Percentiles rank a stretch among this genome's conserved stretches.
These are phyloP conservation scores for Solanum bulbocastanum DNA, from an alignment of 257 asterid genomes.

Conservation along the genomic window DNA sequence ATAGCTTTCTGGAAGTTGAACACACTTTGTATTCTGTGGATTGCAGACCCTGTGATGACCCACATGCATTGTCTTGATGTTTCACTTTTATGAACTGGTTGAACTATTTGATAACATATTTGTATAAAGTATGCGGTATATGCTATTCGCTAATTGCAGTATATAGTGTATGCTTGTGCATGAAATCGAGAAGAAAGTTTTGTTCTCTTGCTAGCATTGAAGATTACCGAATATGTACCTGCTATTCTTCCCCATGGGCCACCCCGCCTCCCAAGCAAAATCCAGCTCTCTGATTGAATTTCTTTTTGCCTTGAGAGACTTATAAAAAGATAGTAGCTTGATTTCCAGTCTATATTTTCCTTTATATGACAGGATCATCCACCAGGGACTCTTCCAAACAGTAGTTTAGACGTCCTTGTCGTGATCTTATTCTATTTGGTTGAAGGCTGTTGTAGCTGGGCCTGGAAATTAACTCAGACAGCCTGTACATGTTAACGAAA, in stretches of 20 bases:
- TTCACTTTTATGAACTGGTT: not conserved
- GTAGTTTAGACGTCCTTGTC: not conserved
- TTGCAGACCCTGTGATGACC: not conserved
- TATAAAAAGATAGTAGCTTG: not conserved
- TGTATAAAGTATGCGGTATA: not conserved
- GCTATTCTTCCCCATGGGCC: not conserved
- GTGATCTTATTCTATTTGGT: constrained; percentile 2
- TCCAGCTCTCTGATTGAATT: not conserved
- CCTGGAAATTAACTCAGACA: constrained; percentile 68
- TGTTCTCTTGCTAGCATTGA: not conserved
- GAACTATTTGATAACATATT: not conserved
- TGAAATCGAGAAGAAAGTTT: not conserved
- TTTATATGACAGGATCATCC: constrained; percentile 81
- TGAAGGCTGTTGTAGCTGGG: constrained; percentile 83
- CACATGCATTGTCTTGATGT: not conserved
- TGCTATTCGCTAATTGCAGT: not conserved
- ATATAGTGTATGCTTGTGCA: not conserved
- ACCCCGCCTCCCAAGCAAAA: not conserved
- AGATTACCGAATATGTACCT: not conserved
- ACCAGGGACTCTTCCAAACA: constrained; percentile 7
- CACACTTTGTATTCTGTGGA: not conserved
- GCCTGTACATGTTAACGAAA: constrained; percentile 55
- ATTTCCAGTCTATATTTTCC: constrained; percentile 4
- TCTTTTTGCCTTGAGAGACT: not conserved
- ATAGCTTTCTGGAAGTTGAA: not conserved